Conservation (phyloP, 306 rosid species). For the Quercus agrifolia region DNA sequence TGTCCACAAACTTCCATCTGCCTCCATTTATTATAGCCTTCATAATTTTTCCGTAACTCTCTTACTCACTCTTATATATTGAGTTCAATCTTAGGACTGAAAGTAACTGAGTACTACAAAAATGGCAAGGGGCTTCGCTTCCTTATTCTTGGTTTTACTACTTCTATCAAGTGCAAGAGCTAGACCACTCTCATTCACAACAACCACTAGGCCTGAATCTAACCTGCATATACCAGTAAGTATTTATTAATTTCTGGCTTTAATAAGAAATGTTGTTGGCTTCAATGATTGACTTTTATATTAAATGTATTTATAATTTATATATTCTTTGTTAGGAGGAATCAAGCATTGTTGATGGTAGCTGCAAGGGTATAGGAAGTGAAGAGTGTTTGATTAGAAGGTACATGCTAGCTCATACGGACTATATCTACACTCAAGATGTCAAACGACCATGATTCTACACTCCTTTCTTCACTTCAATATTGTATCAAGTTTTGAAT, state of each 20-base stretch:
- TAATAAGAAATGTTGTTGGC: background rate
- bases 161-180: conserved; percentile 23
- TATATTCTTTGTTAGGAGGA: conserved; percentile 21
- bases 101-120: background rate
- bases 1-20: background rate
- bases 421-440: conserved; percentile 60
- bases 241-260: background rate
- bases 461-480: background rate
- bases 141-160: conserved; percentile 33
- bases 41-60: background rate
- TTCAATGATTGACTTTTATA: too few relatives aligned
- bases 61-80: background rate
- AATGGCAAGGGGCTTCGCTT: conserved; percentile 33
- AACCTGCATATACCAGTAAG: background rate
- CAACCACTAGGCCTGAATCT: conserved; percentile 18
- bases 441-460: conserved; percentile 32
- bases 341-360: conserved; percentile 19
- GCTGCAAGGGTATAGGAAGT: conserved; percentile 37
- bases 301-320: background rate
- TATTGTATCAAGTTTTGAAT: background rate
- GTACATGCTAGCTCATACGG: conserved; percentile 51
- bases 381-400: conserved; percentile 45
- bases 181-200: conserved; percentile 21
- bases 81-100: background rate
- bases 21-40: conserved; percentile 2